phyloP scores from a whole-genome alignment of 2,329 filamentous ascomycete genomes.

The Delphinella strobiligena region DNA sequence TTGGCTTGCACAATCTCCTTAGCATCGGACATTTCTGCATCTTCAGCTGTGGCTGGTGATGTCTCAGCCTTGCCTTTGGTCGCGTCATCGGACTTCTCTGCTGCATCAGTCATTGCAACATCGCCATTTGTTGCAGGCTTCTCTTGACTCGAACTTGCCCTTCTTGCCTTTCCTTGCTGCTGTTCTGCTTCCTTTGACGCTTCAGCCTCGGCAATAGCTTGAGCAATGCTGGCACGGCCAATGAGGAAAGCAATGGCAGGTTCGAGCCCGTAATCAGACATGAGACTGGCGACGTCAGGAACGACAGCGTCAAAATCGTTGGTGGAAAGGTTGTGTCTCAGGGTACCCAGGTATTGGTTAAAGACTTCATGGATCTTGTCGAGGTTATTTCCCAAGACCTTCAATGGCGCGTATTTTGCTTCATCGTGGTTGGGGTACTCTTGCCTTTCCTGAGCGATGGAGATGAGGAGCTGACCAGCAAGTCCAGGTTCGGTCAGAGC shows the following conservation, averaged over 20 bases:
- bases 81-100: conserved; percentile 24
- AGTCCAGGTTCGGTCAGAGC: conserved; percentile 67
- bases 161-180: conserved; percentile 17
- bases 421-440: conserved; percentile 68
- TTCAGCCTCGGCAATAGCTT: conserved; percentile 42
- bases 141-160: conserved; percentile 10
- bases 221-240: conserved; percentile 59
- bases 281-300: conserved; percentile 60
- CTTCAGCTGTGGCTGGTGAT: conserved; percentile 3
- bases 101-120: conserved; percentile 35
- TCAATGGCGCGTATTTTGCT: conserved; percentile 67
- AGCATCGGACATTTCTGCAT: conserved; percentile 6
- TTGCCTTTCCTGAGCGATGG: conserved; percentile 80
- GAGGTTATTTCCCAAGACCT: conserved; percentile 74
- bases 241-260: conserved; percentile 77
- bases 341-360: conserved; percentile 76
- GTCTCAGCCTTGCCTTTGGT: conserved; percentile 17
- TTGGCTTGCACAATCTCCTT: conserved; percentile 5
- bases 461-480: conserved; percentile 72
- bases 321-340: conserved; percentile 65
- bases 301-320: conserved; percentile 69
- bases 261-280: conserved; percentile 68
- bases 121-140: conserved; percentile 38
- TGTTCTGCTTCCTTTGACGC: conserved; percentile 22
- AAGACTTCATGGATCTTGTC: conserved; percentile 84